phyloP scores from a whole-genome alignment of 2,329 filamentous ascomycete species.

The Trichoderma atrobrunneum region DNA sequence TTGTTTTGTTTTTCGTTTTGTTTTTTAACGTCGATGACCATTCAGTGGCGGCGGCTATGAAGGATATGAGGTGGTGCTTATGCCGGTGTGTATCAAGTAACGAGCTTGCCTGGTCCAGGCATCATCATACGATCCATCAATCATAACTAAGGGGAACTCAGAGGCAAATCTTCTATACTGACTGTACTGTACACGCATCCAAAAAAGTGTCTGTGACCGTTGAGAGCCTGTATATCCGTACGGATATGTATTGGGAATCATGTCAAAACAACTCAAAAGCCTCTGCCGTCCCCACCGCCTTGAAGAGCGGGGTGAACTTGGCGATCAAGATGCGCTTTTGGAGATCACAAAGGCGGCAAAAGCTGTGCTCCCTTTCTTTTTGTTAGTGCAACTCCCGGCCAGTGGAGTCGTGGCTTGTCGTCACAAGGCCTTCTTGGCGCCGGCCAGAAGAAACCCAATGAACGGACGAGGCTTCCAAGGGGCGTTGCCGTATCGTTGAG shows the following conservation, averaged over 20 bases:
- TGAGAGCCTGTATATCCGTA: not conserved
- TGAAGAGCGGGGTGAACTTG: constrained; percentile 9
- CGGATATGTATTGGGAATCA: not conserved
- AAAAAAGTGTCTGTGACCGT: not conserved
- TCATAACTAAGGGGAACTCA: not conserved
- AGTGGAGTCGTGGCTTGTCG: constrained; percentile 12
- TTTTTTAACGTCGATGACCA: not conserved
- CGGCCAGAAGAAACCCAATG: not conserved
- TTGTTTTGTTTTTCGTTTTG: not conserved
- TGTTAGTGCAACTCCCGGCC: constrained; percentile 2
- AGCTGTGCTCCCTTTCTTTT: not conserved
- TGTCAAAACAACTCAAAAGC: not conserved
- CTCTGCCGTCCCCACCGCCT: not conserved
- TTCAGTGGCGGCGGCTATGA: not conserved
- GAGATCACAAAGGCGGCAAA: constrained; percentile 6
- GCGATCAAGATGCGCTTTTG: constrained; percentile 15
- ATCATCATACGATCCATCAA: constrained; percentile 4
- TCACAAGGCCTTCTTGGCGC: constrained; percentile 14
- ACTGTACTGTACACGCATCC: not conserved
- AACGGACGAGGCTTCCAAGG: not conserved
- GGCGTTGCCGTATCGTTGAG: not conserved
- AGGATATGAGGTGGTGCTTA: not conserved
- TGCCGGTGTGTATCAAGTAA: constrained; percentile 1
- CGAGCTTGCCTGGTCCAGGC: not conserved
- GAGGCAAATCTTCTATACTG: not conserved